Percentiles rank a stretch among this genome's conserved stretches.
Conservation (phyloP, 306 rosid genomes). For the Inga oerstediana region DNA sequence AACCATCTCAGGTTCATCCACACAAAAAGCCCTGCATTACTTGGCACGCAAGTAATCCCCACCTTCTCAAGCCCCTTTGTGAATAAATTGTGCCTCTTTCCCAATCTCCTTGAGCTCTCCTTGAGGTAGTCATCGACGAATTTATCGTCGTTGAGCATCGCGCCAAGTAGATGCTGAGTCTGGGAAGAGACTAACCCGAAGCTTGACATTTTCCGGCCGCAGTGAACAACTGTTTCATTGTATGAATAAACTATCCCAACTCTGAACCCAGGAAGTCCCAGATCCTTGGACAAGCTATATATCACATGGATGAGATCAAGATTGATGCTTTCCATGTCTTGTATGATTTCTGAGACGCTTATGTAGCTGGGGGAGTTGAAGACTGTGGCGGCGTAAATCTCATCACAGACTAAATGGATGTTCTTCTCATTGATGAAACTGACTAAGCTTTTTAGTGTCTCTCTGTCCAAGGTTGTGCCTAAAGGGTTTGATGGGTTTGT, state of each 20-base stretch:
- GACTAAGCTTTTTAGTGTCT: conserved; percentile 63
- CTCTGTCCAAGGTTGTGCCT: conserved; percentile 67
- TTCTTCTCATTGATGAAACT: conserved; percentile 61
- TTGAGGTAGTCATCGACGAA: conserved; percentile 50
- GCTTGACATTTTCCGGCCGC: conserved; percentile 88
- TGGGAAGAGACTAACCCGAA: conserved; percentile 83
- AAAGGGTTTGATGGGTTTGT: conserved; percentile 94
- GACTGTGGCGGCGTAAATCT: conserved; percentile 86
- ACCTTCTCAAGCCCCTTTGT: conserved; percentile 58
- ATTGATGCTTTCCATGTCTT: conserved; percentile 52
- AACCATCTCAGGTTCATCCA: conserved; percentile 83
- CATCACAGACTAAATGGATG: conserved; percentile 86
- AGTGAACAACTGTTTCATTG: conserved; percentile 64
- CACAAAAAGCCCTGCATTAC: conserved; percentile 74
- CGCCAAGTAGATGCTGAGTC: conserved; percentile 70
- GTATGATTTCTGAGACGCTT: conserved; percentile 64
- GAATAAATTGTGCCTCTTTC: conserved; percentile 42
- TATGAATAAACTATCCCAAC: conserved; percentile 90
- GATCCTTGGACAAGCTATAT: conserved; percentile 83
- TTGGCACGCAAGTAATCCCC: conserved; percentile 62
- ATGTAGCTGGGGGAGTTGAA: conserved; percentile 55
- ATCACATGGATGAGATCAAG: conserved; percentile 69
- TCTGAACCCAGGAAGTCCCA: conserved; percentile 90
- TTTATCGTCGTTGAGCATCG: conserved; percentile 66
- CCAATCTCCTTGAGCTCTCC: conserved; percentile 63